phyloP scores from a whole-genome alignment of 228 moss, liverwort and hornwort species.

The Sphagnum fallax region DNA sequence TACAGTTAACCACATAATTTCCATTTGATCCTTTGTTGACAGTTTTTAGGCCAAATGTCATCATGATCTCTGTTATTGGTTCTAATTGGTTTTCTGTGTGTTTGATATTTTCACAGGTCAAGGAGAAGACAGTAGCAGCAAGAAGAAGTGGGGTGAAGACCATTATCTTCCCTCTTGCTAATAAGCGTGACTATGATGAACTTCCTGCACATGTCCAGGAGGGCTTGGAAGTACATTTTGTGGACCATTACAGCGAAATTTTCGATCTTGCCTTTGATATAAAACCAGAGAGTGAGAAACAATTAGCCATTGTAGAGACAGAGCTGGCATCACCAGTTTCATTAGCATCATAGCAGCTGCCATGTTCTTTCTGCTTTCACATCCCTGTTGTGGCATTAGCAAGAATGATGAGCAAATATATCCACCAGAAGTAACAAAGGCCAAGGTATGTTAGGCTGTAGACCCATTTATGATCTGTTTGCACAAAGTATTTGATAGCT shows the following conservation, averaged over 20 bases:
- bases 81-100: too few species aligned
- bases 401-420: too few species aligned
- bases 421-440: too few species aligned
- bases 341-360: neutral
- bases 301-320: slow-evolving; percentile 25
- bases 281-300: slow-evolving; percentile 28
- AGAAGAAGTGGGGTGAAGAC: slow-evolving; percentile 93
- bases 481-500: too few species aligned
- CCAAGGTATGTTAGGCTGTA: too few species aligned
- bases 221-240: slow-evolving; percentile 84
- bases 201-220: slow-evolving; percentile 89
- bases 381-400: too few species aligned
- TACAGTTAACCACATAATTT: too few species aligned
- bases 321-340: slow-evolving; percentile 5
- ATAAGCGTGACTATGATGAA: slow-evolving; percentile 85
- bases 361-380: too few species aligned
- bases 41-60: too few species aligned
- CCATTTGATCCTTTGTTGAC: too few species aligned
- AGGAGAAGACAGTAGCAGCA: slow-evolving; percentile 94
- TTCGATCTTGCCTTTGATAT: slow-evolving; percentile 65
- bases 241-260: slow-evolving; percentile 83
- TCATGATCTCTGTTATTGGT: too few species aligned
- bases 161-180: slow-evolving; percentile 80
- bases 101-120: slow-evolving; percentile 44
- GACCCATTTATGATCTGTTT: too few species aligned